Evolutionary conservation across 176 grass and related monocot genomes (phyloP).

Genomic region (Carex myosuroides): DNA sequence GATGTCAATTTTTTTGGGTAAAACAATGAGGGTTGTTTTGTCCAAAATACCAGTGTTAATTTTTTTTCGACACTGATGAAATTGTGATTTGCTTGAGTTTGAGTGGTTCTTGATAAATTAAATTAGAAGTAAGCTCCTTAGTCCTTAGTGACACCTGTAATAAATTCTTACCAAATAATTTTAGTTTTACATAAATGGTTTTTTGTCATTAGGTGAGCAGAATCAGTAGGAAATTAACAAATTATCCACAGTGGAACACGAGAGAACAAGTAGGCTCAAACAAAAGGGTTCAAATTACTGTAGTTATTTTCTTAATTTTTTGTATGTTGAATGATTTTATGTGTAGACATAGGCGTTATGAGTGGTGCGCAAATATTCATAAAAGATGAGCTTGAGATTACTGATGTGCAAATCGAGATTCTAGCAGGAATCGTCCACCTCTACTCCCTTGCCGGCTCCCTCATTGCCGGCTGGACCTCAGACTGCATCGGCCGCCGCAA

Average conservation of each 20-base stretch:
- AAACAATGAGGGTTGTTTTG: no score
- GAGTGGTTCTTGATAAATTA: background rate
- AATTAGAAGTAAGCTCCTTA: background rate
- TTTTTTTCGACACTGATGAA: background rate
- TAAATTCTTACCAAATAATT: background rate
- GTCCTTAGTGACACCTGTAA: background rate
- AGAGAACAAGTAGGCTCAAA: background rate
- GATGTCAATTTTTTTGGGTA: background rate
- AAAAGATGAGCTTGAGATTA: slow-evolving; percentile 24
- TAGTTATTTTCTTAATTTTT: background rate
- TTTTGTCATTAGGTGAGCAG: background rate
- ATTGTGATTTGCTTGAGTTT: background rate
- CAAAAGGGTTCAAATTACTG: background rate
- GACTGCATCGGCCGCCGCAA: slow-evolving; percentile 21
- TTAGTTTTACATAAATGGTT: background rate
- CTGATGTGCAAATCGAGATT: slow-evolving; percentile 28
- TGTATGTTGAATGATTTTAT: background rate
- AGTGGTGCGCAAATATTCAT: slow-evolving; percentile 47
- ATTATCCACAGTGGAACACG: background rate
- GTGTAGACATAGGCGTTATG: slow-evolving; percentile 35
- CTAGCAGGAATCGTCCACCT: slow-evolving; percentile 29
- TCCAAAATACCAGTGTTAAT: background rate
- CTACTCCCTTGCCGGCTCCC: slow-evolving; percentile 30
- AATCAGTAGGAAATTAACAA: background rate
- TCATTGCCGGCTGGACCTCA: slow-evolving; percentile 25